Evolutionary conservation across 495 filamentous ascomycete genomes (phyloP), one percentile per base, ranked within the genome.

Genomic region (Trichoderma reesei): DNA sequence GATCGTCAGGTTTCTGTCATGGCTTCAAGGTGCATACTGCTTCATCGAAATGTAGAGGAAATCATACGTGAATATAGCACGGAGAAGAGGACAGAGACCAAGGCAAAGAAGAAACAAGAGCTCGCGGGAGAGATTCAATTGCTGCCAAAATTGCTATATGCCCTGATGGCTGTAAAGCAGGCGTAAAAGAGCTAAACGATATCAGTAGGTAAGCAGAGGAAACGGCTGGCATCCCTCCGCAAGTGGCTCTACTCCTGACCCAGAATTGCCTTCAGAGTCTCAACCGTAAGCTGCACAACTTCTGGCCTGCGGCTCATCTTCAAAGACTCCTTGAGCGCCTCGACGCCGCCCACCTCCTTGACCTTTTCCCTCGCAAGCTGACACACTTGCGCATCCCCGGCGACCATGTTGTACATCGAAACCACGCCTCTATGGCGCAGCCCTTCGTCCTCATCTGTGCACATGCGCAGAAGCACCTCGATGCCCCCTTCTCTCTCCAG

Each of bases 341-440:
- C 83, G 3, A 89, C 72, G 2, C 82, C 89, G 0, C 80, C 80
- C 14, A 73, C 81, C 16, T 71, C 72, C n/a, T 67, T 68, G 41
- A 85, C 63, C 39, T 69, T 75, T 64, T 79, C 76, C 61, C 75
- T 78, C 41, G 82, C 79, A 42, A 71, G 69, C 69, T 75, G 72
- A 34, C 85, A 84, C 14, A 75, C 73, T 44, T 81, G 78, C 3
- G 80, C 85, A 16, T 80, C 78, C 13, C 76, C 75, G 4, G 72
- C 69, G 4, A 84, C 67, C 70, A 90, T 75, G 67, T 89, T 91
- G 65, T 81, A 78, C 39, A 96, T 72, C 66, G 89, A 87, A 33
- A 92, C 90, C 3, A 88, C 82, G 0, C 91, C 94, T 14, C 94
- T 77, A 70, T 95, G 89, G 59, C 85, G 79, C 33, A 96, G 70